Evolutionary conservation across 805 yeast genomes (phyloP).

Genomic region (Yarrowia phangngaensis): DNA sequence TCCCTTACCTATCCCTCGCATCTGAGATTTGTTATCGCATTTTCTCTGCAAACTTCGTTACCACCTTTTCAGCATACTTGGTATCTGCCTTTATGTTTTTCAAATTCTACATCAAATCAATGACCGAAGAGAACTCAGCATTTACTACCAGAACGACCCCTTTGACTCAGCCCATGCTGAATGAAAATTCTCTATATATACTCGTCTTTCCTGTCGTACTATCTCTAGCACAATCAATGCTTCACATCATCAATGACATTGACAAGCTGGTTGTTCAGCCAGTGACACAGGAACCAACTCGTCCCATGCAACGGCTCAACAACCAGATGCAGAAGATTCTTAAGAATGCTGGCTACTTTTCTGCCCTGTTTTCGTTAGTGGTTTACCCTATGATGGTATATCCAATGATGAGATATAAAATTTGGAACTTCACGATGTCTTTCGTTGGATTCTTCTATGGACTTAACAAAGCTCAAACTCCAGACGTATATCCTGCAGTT

Average conservation of each 20-base stretch:
- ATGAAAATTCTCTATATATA: slow-evolving; percentile 9
- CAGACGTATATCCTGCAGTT: slow-evolving; percentile 30
- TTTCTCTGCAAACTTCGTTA: slow-evolving; percentile 13
- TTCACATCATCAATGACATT: slow-evolving; percentile 17
- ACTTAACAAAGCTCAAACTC: slow-evolving; percentile 29
- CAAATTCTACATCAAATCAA: slow-evolving; percentile 12
- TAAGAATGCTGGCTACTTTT: neutral
- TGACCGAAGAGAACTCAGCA: slow-evolving; percentile 13
- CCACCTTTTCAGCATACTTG: slow-evolving; percentile 4
- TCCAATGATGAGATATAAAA: slow-evolving; percentile 26
- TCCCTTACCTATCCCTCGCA: slow-evolving; percentile 27
- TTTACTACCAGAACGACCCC: slow-evolving; percentile 1
- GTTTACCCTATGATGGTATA: slow-evolving; percentile 29
- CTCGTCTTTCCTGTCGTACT: slow-evolving; percentile 19
- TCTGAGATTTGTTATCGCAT: slow-evolving; percentile 19
- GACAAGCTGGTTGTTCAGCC: slow-evolving; percentile 13
- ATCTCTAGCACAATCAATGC: slow-evolving; percentile 2
- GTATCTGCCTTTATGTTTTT: slow-evolving; percentile 16
- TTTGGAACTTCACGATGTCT: slow-evolving; percentile 29
- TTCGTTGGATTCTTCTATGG: slow-evolving; percentile 27
- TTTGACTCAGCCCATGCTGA: slow-evolving; percentile 24
- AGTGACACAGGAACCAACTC: slow-evolving; percentile 5
- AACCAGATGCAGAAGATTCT: neutral
- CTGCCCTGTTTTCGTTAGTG: slow-evolving; percentile 25
- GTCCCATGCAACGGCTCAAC: slow-evolving; percentile 13